Evolutionary conservation across 495 filamentous ascomycete genomes (phyloP).

Genomic region (Xylaria longipes): DNA sequence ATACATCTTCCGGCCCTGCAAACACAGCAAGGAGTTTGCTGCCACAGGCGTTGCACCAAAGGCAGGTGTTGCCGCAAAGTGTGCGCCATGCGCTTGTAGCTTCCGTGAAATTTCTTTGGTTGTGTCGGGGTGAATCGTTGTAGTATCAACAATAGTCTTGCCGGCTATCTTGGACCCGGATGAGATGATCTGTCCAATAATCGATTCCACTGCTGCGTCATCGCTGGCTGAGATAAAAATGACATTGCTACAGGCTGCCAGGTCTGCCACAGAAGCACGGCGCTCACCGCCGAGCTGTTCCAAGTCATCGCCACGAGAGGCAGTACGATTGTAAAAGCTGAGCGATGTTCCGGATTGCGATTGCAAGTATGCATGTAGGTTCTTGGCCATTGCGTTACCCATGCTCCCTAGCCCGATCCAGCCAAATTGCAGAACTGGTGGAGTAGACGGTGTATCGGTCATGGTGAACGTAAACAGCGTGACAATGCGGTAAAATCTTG

Average conservation of each 20-base stretch:
- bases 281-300: slow-evolving; percentile 39
- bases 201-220: slow-evolving; percentile 35
- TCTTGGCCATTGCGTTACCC: slow-evolving; percentile 52
- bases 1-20: slow-evolving; percentile 41
- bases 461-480: slow-evolving; percentile 8
- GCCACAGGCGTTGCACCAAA: slow-evolving; percentile 50
- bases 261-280: slow-evolving; percentile 36
- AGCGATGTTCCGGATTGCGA: slow-evolving; percentile 32
- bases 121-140: slow-evolving; percentile 51
- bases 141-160: slow-evolving; percentile 50
- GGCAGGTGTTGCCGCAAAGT: slow-evolving; percentile 46
- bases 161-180: slow-evolving; percentile 31
- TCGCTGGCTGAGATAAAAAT: slow-evolving; percentile 47
- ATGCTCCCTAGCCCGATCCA: slow-evolving; percentile 49
- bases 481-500: neutral
- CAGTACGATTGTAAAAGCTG: slow-evolving; percentile 44
- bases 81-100: slow-evolving; percentile 32
- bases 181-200: slow-evolving; percentile 33
- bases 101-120: slow-evolving; percentile 31
- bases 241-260: slow-evolving; percentile 40
- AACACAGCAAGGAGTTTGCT: slow-evolving; percentile 44
- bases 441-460: slow-evolving; percentile 37
- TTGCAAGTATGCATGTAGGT: slow-evolving; percentile 47
- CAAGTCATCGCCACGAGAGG: slow-evolving; percentile 42
- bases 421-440: slow-evolving; percentile 36